Evolutionary conservation across 371 early-diverging fungal genomes (phyloP).

Genomic region (Lichtheimia ornata): DNA sequence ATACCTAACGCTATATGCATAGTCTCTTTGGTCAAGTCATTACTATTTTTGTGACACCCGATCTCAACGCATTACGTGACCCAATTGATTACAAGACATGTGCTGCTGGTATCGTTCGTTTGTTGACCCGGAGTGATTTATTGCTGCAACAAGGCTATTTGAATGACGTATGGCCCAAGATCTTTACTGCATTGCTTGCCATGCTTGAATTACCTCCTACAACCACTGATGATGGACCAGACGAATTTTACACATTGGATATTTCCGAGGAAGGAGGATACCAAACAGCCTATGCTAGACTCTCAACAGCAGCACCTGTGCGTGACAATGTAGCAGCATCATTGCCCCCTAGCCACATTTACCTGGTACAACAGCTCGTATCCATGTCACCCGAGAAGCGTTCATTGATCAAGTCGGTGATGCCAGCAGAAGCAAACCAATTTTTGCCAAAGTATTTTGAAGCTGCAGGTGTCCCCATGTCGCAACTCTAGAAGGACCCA

Average conservation of each 20-base stretch:
- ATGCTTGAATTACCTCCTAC: conserved; percentile 62
- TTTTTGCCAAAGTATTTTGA: conserved; percentile 44
- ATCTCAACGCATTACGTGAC: conserved; percentile 63
- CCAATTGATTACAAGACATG: conserved; percentile 74
- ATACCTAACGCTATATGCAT: background rate
- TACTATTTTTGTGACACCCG: conserved; percentile 69
- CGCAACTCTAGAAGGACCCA: conserved; percentile 21
- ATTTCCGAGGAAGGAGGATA: conserved; percentile 74
- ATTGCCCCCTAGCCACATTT: conserved; percentile 34
- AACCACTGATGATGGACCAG: conserved; percentile 60
- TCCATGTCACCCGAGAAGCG: conserved; percentile 39
- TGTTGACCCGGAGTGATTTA: conserved; percentile 56
- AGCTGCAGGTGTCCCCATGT: conserved; percentile 35
- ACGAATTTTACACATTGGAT: conserved; percentile 72
- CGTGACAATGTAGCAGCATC: conserved; percentile 48
- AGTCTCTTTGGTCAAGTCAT: conserved; percentile 76
- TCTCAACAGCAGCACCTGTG: conserved; percentile 56
- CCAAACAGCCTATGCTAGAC: conserved; percentile 73
- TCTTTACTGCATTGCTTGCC: conserved; percentile 46
- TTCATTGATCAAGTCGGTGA: conserved; percentile 16
- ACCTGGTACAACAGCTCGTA: conserved; percentile 40
- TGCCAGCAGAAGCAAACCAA: conserved; percentile 26
- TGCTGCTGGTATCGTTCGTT: conserved; percentile 66
- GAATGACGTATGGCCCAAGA: conserved; percentile 55
- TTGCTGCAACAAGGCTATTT: conserved; percentile 54